Conservation (phyloP, 805 yeast genomes). For the Barnettozyma vustinii region DNA sequence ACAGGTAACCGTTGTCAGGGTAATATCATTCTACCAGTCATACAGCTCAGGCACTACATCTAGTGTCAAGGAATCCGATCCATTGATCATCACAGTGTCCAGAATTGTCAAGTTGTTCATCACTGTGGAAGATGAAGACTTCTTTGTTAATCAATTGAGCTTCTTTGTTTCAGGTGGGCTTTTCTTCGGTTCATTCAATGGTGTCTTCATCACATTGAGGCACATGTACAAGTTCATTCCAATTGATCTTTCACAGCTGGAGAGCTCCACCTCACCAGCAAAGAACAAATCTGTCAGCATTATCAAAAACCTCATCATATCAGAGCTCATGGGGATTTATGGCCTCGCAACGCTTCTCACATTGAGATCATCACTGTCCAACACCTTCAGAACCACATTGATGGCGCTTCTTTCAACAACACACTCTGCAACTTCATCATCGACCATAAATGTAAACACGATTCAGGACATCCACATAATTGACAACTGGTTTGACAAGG, state of each 20-base stretch:
- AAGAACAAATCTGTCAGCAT: constrained; percentile 28
- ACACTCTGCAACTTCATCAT: constrained; percentile 12
- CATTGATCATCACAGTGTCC: constrained; percentile 33
- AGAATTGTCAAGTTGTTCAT: constrained; percentile 29
- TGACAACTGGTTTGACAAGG: constrained; percentile 38
- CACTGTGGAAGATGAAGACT: constrained; percentile 31
- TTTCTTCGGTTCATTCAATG: constrained; percentile 59
- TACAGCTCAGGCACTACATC: constrained; percentile 6
- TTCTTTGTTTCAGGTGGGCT: constrained; percentile 52
- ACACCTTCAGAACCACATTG: constrained; percentile 28
- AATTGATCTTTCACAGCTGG: constrained; percentile 26
- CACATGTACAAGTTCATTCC: constrained; percentile 41
- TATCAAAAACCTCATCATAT: constrained; percentile 33
- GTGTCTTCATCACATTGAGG: constrained; percentile 55
- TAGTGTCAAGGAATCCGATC: constrained; percentile 27
- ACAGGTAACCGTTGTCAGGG: constrained; percentile 26
- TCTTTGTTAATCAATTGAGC: constrained; percentile 33
- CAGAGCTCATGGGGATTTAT: constrained; percentile 35
- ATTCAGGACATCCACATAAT: constrained; percentile 20
- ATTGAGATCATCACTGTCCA: constrained; percentile 34
- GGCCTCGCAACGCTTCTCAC: constrained; percentile 35
- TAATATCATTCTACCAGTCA: constrained; percentile 22
- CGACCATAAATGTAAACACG: constrained; percentile 17
- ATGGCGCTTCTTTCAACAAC: constrained; percentile 24
- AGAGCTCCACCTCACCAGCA: constrained; percentile 5